Base-by-base conservation (phyloP, 345 rosid genomes). In the Viola odorata region DNA sequence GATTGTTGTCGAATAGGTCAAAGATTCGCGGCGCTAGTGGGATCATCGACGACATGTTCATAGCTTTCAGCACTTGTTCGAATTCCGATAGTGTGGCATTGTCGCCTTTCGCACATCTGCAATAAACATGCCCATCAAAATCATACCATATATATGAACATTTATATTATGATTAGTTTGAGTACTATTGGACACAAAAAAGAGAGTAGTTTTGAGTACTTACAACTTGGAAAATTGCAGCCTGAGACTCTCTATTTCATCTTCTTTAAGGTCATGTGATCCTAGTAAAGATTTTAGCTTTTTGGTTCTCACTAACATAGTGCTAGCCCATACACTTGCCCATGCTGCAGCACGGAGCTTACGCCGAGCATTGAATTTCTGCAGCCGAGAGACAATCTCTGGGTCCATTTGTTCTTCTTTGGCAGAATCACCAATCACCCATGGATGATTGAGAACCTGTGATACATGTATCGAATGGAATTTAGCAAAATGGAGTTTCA, bases 351-450 rank as follows among this genome's bases (percentile, higher is more conserved):
- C 88, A 0, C 88, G 83, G 13, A 85, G 69, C 60, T 81, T 81
- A 37, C 84, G 77, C 11, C 88, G 73, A 5, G 91, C 88, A 1
- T 85, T 79, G 37, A 83, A 82, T 32, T 83, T 72, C 64, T 82
- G 83, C 66, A 81, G 73, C 14, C 86, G 57, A 0, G 86, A 71
- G 7, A 81, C 85, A 12, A 85, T 66, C 75, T 85, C 88, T 2
- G 88, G 83, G 53, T 83, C 88, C 79, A 83, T 83, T 62, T 73
- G 79, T 23, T 83, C 84, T 60, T 75, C 79, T 73, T 77, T 83
- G 23, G 86, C 88, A 15, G 73, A 74, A 55, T 81, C 82, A 16
- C 91, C 91, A 38, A 53, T 74, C 39, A 85, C 91, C 91, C 91
- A 85, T 15, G 82, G 87, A 66, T 81, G 81, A 44, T 58, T 69